These are phyloP conservation scores for Chamaecyparis obtusa DNA, from an alignment of 75 land plant genomes.

Conservation along the genomic window DNA sequence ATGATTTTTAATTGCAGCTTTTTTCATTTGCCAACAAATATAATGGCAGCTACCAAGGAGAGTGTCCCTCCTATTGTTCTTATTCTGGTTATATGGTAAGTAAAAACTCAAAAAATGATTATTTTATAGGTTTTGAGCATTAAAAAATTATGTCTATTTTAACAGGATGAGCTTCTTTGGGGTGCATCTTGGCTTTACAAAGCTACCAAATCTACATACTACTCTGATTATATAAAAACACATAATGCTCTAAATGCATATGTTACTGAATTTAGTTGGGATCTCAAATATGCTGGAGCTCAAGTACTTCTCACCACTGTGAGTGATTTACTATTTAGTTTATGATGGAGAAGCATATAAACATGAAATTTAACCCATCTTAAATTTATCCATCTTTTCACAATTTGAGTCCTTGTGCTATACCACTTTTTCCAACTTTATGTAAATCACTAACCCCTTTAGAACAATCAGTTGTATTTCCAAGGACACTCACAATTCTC, in stretches of 20 bases:
- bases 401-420: not conserved
- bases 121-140: not conserved
- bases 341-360: too few relatives aligned
- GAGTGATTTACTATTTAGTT: not conserved
- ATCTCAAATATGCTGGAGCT: slow-evolving; percentile 70
- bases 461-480: slow-evolving; percentile 42
- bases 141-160: not conserved
- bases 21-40: slow-evolving; percentile 35
- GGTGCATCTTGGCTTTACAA: slow-evolving; percentile 36
- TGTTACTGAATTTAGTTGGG: slow-evolving; percentile 76
- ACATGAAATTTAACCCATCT: not conserved
- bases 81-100: slow-evolving; percentile 33
- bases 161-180: slow-evolving; percentile 37
- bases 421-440: not conserved
- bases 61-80: slow-evolving; percentile 44
- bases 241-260: slow-evolving; percentile 36
- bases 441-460: not conserved
- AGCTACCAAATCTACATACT: slow-evolving; percentile 8
- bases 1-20: slow-evolving; percentile 13
- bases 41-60: slow-evolving; percentile 23
- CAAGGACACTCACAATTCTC: slow-evolving; percentile 45
- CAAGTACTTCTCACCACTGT: slow-evolving; percentile 61
- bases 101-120: not conserved
- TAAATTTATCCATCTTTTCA: not conserved
- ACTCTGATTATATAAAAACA: slow-evolving; percentile 17